These are phyloP conservation scores for Geranium brycei DNA, from an alignment of 345 rosid species.

Conservation along the genomic window DNA sequence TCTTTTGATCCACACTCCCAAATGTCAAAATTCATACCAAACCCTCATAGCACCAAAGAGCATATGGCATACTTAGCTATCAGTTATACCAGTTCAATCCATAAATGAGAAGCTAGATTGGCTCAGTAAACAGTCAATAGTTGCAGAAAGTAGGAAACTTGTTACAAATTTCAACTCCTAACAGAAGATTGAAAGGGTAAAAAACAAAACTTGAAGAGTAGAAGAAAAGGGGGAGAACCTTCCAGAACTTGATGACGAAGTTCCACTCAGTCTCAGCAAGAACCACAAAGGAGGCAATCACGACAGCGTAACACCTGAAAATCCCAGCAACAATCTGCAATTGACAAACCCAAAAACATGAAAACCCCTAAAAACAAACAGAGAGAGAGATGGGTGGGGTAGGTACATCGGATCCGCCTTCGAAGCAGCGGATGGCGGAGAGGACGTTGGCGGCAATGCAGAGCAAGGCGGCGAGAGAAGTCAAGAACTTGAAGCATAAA, in stretches of 20 bases:
- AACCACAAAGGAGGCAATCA: conserved; percentile 52
- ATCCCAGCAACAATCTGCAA: conserved; percentile 73
- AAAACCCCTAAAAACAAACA: background rate
- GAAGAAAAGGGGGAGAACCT: conserved; percentile 24
- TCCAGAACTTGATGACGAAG: conserved; percentile 49
- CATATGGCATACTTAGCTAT: background rate
- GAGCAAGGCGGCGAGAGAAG: conserved; percentile 53
- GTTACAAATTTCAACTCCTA: no score
- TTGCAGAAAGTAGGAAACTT: no score
- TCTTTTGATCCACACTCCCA: no score
- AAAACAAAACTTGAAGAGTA: background rate
- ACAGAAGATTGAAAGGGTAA: no score
- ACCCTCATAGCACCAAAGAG: background rate
- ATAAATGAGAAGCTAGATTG: background rate
- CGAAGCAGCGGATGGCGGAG: conserved; percentile 72
- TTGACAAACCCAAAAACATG: background rate
- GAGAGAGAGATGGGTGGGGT: background rate
- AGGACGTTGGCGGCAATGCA: conserved; percentile 74
- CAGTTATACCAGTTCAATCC: background rate
- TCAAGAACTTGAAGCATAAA: conserved; percentile 59
- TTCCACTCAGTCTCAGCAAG: conserved; percentile 90
- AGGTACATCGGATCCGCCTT: conserved; percentile 55
- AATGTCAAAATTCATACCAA: no score
- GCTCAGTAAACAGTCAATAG: background rate
- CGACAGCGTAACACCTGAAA: conserved; percentile 80